Conservation (phyloP, 768 basidiomycete species). For the Termitomyces sp. region DNA sequence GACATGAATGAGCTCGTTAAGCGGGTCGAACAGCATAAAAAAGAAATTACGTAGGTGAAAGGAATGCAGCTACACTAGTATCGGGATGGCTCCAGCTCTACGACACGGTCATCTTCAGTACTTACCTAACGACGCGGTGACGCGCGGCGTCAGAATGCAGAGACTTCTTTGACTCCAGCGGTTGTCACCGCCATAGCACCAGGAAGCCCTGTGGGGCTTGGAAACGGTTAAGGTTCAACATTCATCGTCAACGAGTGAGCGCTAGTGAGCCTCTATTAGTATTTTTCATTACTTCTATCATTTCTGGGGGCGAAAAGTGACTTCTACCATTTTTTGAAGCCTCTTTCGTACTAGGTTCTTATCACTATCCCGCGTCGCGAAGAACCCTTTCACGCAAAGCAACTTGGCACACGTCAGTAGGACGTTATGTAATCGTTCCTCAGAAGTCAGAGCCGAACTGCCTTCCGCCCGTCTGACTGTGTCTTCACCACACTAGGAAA, state of each 20-base stretch:
- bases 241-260: neutral
- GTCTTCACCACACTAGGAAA: neutral
- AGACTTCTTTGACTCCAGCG: too few species aligned
- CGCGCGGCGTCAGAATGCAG: neutral
- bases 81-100: too few species aligned
- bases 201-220: too few species aligned
- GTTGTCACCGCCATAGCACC: too few species aligned
- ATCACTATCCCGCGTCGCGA: neutral
- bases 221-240: neutral
- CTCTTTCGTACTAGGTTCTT: neutral
- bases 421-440: neutral
- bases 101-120: too few species aligned
- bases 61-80: too few species aligned
- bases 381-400: neutral
- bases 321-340: neutral
- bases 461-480: neutral
- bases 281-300: neutral
- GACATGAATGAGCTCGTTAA: too few species aligned
- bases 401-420: neutral
- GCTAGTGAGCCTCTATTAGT: too few species aligned
- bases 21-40: too few species aligned
- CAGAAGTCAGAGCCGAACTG: neutral
- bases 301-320: neutral
- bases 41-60: too few species aligned
- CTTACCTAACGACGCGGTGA: neutral